Evolutionary conservation across 2,329 filamentous ascomycete species (phyloP), one percentile per base, ranked within the genome.

Genomic region (Dactylellina sp.): DNA sequence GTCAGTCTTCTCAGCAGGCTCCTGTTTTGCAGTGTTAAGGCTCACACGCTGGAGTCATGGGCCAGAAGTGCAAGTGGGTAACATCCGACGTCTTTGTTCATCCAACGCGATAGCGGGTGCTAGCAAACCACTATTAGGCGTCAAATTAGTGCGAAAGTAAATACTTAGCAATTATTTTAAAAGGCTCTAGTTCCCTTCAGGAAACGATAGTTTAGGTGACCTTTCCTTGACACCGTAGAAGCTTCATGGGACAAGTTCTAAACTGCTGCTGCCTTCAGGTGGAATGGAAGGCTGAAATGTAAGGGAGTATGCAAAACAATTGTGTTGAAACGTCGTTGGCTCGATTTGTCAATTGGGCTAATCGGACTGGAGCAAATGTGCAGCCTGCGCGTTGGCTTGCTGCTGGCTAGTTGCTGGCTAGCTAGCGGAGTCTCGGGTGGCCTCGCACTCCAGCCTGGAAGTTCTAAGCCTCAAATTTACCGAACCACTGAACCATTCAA

Each of bases 31-130:
- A 47, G 22, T 14, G 46, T 56, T 61, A 61, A 70, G 64, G 64
- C 64, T 70, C 64, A 70, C 64, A 61, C 64, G 47, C 35, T 46
- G 47, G 39, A 61, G 55, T 70, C 64, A 70, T 28, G 25, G 40
- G 50, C 64, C 64, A 70, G 42, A 70, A 70, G 32, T 42, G 64
- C 64, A 70, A 40, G 46, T 52, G 35, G 61, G 44, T 65, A 65
- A 65, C 50, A 40, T 65, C 55, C 28, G 39, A 46, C 25, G 50
- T 24, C 22, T 52, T 62, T 25, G 28, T 7, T 35, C 18, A 28
- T 18, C 25, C 20, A 22, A 18, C 37, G 7, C 3, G 24, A 53
- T 68, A 35, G 63, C 63, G 53, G n/a, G 53, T 68, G 63, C 63
- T 59, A 68, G 32, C 49, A 50, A 24, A 39, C 22, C 9, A 32